Evolutionary conservation across 768 basidiomycete genomes (phyloP).

Genomic region (Trametes cubensis): DNA sequence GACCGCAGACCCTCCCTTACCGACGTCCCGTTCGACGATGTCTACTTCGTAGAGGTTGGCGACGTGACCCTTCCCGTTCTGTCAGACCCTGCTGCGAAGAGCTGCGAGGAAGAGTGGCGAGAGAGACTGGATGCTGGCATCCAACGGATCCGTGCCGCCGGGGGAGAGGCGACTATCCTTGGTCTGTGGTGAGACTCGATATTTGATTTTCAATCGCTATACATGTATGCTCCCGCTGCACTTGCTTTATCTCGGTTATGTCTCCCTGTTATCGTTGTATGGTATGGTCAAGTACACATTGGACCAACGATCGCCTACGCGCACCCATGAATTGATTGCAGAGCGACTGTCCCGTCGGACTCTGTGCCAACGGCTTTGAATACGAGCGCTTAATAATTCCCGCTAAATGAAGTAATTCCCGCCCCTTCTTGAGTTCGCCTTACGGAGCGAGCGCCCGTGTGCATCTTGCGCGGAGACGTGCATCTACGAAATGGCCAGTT

Average conservation of each 20-base stretch:
- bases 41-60: constrained; percentile 68
- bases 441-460: background rate
- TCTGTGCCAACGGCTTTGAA: no score
- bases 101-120: constrained; percentile 18
- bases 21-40: constrained; percentile 51
- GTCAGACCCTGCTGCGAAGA: background rate
- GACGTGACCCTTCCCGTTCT: constrained; percentile 22
- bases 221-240: no score
- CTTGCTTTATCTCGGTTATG: no score
- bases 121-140: constrained; percentile 24
- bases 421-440: background rate
- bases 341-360: no score
- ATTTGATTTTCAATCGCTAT: no score
- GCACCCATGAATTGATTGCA: no score
- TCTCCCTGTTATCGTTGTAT: no score
- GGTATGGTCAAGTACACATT: no score
- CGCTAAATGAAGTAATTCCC: constrained; percentile 4
- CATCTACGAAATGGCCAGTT: constrained; percentile 24
- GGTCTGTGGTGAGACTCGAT: constrained; percentile 21
- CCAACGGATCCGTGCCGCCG: constrained; percentile 15
- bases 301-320: no score
- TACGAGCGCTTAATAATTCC: no score
- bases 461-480: constrained; percentile 16
- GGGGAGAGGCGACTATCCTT: constrained; percentile 25
- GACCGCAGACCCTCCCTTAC: constrained; percentile 63